phyloP scores from a whole-genome alignment of 805 yeast genomes.

The Monosporozyma aerobia region DNA sequence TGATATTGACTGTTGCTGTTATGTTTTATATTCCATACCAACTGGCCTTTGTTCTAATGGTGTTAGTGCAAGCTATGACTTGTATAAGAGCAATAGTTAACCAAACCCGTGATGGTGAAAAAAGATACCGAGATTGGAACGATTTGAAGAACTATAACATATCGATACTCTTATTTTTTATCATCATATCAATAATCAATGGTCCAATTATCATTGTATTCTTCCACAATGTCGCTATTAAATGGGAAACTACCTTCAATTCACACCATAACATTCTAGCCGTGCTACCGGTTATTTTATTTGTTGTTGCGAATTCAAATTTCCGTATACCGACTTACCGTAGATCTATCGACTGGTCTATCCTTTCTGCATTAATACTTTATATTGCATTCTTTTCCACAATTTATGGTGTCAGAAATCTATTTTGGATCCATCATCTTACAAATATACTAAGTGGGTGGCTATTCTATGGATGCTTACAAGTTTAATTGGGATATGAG shows the following conservation, averaged over 20 bases:
- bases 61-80: conserved; percentile 48
- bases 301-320: conserved; percentile 49
- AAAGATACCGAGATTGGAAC: conserved; percentile 7
- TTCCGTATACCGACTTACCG: conserved; percentile 34
- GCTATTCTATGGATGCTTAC: conserved; percentile 10
- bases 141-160: conserved; percentile 49
- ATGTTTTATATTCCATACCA: conserved; percentile 72
- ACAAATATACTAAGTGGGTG: conserved; percentile 53
- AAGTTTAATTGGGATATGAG: not conserved
- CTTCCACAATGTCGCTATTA: conserved; percentile 64
- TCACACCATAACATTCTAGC: conserved; percentile 81
- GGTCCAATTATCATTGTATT: conserved; percentile 74
- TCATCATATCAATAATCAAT: conserved; percentile 73
- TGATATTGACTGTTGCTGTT: conserved; percentile 37
- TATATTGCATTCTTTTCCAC: conserved; percentile 55
- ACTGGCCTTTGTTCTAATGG: conserved; percentile 56
- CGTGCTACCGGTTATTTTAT: conserved; percentile 57
- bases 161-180: conserved; percentile 56
- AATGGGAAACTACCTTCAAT: conserved; percentile 76
- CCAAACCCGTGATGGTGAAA: conserved; percentile 1
- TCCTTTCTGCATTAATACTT: conserved; percentile 33
- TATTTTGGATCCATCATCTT: conserved; percentile 78
- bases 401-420: conserved; percentile 67
- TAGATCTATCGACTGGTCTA: conserved; percentile 20
- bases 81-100: conserved; percentile 32